Base-by-base conservation (phyloP, 2,329 filamentous ascomycete species). In the Xylaria sp. region DNA sequence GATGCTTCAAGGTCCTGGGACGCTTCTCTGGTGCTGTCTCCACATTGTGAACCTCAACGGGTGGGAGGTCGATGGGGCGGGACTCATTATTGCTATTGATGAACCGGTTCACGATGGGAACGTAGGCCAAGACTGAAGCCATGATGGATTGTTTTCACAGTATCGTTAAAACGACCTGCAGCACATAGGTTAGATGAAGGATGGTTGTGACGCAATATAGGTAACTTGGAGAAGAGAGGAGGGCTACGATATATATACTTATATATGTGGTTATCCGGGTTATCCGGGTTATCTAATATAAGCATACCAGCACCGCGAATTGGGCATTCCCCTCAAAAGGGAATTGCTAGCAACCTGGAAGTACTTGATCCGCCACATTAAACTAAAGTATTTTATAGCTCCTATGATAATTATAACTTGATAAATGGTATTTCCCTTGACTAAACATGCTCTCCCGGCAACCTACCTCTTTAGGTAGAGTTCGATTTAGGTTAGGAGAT, bases 1-100 rank as follows among this genome's bases (percentile, higher is more conserved):
- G 84, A 81, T 98, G 94, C 82, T 97, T 98, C 69, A 99, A 85
- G 21, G 93, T 93, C 69, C 95, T 86, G 19, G 92, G 89, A 65
- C 92, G 86, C 79, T 93, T 95, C 77, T 97, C 93, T 8, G 90
- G 86, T 56, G 89, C 86, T 4, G 90, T 91, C 81, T 98, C 95
- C 74, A 97, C 87, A 78, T 92, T 88, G 80, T 97, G 89, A 65
- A 93, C 85, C 71, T 92, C 84, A 64, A 95, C 90, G 0, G 92
- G 84, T 8, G 91, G 85, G 6, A 98, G 77, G 61, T 84, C 76
- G 73, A 90, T 86, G 56, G 81, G 78, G 63, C 17, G 78, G 39
- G 60, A 63, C 73, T 70, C 68, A 68, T 63, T 76, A 65, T 73
- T 73, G 39, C 69, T 76, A 39, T 73, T 72, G 64, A 82, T 74